phyloP scores from a whole-genome alignment of 2,329 filamentous ascomycete genomes.

The Phialemoniopsis sp. region DNA sequence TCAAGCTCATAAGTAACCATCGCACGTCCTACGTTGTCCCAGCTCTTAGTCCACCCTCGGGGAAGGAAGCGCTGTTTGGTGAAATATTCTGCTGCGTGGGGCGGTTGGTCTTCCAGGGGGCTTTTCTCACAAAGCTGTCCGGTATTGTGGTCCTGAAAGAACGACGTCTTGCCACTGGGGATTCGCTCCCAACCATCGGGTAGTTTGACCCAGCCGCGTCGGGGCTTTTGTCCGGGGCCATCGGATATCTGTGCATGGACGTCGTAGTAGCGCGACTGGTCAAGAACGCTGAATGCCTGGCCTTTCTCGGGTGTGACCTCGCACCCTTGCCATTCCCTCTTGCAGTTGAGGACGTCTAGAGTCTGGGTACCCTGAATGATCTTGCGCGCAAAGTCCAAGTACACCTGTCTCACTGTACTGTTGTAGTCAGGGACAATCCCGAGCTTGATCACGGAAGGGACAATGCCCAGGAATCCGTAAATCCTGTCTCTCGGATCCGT shows the following conservation, averaged over 20 bases:
- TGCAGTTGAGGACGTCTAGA: conserved; percentile 11
- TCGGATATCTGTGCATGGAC: conserved; percentile 4
- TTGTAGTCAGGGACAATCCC: conserved; percentile 6
- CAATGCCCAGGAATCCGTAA: conserved; percentile 10
- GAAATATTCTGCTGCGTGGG: conserved; percentile 3
- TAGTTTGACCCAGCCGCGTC: conserved; percentile 6
- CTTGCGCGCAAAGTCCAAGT: conserved; percentile 2
- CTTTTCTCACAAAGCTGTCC: neutral
- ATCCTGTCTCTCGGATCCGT: conserved; percentile 11
- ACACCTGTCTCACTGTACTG: conserved; percentile 5
- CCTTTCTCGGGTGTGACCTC: neutral
- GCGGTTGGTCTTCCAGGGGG: conserved; percentile 1
- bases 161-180: no score
- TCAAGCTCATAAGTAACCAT: conserved; percentile 1
- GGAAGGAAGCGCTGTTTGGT: conserved; percentile 7
- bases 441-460: conserved; percentile 2
- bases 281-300: conserved; percentile 8
- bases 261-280: conserved; percentile 10
- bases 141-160: no score
- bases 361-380: conserved; percentile 6
- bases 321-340: conserved; percentile 6
- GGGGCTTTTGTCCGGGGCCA: conserved; percentile 1
- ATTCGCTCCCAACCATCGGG: conserved; percentile 10
- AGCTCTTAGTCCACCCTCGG: conserved; percentile 7
- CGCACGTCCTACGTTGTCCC: conserved; percentile 9